A percentile compares a stretch with the other conserved stretches of the same genome.
phyloP scores from a whole-genome alignment of 129 eudicot genomes.

The Pseudognaphalium luteoalbum region DNA sequence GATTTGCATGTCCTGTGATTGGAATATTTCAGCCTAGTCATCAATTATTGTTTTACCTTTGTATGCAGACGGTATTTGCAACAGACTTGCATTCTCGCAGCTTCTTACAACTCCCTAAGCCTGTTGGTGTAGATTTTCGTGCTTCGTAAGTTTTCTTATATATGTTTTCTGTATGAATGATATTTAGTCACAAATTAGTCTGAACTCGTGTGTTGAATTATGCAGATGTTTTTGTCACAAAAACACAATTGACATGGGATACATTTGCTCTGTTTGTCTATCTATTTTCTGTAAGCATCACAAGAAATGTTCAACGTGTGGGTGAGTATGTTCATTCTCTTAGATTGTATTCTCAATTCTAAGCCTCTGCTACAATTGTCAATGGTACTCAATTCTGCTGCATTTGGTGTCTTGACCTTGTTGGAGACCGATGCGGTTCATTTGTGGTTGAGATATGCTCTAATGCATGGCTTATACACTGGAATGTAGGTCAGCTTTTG shows the following conservation, averaged over 20 bases:
- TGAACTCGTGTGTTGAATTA: conserved; percentile 3
- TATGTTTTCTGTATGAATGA: not conserved
- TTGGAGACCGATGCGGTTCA: not conserved
- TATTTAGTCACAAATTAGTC: not conserved
- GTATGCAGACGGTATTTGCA: conserved; percentile 81
- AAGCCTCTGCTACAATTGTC: not conserved
- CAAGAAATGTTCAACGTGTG: conserved; percentile 93
- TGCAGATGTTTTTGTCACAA: conserved; percentile 98
- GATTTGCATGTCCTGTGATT: not conserved
- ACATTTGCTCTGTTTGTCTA: conserved; percentile 90
- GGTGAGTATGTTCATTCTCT: conserved; percentile 50
- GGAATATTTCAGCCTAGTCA: not conserved
- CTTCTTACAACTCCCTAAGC: conserved; percentile 87
- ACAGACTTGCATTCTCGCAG: conserved; percentile 92
- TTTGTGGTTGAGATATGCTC: not conserved
- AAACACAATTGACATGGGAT: conserved; percentile 89
- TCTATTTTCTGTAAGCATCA: conserved; percentile 94
- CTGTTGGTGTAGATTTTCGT: conserved; percentile 96
- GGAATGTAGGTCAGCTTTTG: conserved; percentile 76
- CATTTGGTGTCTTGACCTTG: not conserved
- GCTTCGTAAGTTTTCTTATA: conserved; percentile 75
- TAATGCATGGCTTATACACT: not conserved
- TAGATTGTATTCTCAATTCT: not conserved
- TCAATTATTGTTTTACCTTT: not conserved
- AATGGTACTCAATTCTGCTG: not conserved